A percentile compares a stretch with the other conserved stretches of the same genome.
Conservation (phyloP, 306 rosid genomes). For the Mimosa pudica region DNA sequence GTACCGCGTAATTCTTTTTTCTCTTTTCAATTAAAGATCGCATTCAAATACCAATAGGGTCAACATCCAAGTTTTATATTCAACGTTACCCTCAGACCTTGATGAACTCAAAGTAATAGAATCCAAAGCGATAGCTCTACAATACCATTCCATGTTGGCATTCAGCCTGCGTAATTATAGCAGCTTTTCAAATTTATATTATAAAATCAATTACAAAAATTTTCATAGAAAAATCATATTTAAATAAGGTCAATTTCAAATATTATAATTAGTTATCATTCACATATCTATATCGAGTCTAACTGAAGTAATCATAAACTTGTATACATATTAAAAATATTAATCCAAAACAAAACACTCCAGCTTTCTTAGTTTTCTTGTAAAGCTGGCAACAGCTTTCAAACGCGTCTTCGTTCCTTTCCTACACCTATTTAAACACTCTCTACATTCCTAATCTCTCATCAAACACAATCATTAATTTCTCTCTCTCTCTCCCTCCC, state of each 20-base stretch:
- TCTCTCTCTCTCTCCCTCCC: neutral
- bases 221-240: too few species aligned
- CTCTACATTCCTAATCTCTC: constrained; percentile 14
- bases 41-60: neutral
- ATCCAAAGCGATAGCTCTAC: neutral
- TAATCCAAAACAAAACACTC: too few species aligned
- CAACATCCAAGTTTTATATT: neutral
- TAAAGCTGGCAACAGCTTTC: neutral
- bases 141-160: too few species aligned
- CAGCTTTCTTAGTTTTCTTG: neutral
- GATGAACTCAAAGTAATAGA: neutral
- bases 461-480: constrained; percentile 7
- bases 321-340: too few species aligned
- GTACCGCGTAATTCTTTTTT: neutral
- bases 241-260: too few species aligned
- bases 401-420: neutral
- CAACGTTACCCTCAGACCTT: neutral
- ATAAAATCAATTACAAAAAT: too few species aligned
- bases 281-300: too few species aligned
- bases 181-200: too few species aligned
- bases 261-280: too few species aligned
- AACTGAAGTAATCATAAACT: too few species aligned
- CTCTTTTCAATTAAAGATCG: neutral
- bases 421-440: neutral
- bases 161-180: too few species aligned